These are phyloP conservation scores for Schizochytrium sp. DNA, from an alignment of 108 stramenopile species.

Conservation along the genomic window DNA sequence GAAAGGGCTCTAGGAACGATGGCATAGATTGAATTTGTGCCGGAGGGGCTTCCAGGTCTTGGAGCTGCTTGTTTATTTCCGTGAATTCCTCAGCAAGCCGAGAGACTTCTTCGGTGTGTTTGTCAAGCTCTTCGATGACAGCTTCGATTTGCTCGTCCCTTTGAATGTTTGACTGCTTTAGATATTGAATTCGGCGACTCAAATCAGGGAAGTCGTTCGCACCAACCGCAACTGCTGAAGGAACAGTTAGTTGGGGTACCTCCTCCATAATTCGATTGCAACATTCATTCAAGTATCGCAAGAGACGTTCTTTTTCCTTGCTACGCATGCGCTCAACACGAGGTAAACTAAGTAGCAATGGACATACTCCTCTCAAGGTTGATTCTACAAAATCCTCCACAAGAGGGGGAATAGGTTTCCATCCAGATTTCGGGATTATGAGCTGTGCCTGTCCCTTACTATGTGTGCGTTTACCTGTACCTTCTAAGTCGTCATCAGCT, in stretches of 20 bases:
- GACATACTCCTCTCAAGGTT: not conserved
- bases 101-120: not conserved
- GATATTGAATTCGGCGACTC: not conserved
- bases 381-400: conserved; percentile 34
- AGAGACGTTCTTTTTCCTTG: not conserved
- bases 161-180: not conserved
- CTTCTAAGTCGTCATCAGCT: not conserved
- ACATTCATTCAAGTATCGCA: conserved; percentile 12
- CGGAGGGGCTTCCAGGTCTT: not conserved
- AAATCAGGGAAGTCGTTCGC: conserved; percentile 11
- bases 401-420: not conserved
- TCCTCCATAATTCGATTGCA: conserved; percentile 48
- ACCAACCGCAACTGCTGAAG: not conserved
- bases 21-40: not conserved
- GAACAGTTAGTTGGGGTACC: conserved; percentile 7
- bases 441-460: conserved; percentile 31
- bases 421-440: not conserved
- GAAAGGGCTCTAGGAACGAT: not conserved
- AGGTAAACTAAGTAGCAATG: not conserved
- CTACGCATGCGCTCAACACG: not conserved
- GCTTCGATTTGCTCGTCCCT: not conserved
- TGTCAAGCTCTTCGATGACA: not conserved
- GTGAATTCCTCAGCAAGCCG: not conserved
- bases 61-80: not conserved
- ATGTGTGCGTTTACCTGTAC: not conserved